Percentiles rank a stretch among this genome's conserved stretches.
These are phyloP conservation scores for Neonectria punicea DNA, from an alignment of 2,329 filamentous ascomycete species.

Conservation along the genomic window DNA sequence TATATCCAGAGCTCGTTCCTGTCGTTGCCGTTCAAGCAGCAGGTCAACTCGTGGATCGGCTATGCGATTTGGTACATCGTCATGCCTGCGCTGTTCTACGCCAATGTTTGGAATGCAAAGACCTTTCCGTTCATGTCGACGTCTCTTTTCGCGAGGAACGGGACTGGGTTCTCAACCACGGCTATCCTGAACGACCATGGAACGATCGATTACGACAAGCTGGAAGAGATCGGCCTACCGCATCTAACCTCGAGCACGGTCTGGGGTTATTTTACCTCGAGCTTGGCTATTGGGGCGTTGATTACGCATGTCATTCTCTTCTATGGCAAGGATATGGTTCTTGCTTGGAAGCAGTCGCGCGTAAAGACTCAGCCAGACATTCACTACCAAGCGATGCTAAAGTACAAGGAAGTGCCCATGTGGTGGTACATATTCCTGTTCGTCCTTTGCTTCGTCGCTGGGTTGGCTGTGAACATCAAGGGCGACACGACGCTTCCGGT, in stretches of 20 bases:
- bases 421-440: slow-evolving; percentile 51
- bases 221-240: slow-evolving; percentile 41
- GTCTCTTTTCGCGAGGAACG: slow-evolving; percentile 42
- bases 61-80: slow-evolving; percentile 49
- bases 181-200: slow-evolving; percentile 37
- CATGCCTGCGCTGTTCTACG: slow-evolving; percentile 53
- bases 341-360: slow-evolving; percentile 28
- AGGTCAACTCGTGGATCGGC: slow-evolving; percentile 51
- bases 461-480: slow-evolving; percentile 48
- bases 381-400: slow-evolving; percentile 54
- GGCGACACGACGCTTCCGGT: slow-evolving; percentile 49
- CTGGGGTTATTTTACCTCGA: slow-evolving; percentile 46
- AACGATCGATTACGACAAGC: slow-evolving; percentile 42
- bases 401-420: slow-evolving; percentile 51
- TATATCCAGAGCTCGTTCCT: slow-evolving; percentile 52
- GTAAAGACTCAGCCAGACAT: slow-evolving; percentile 45
- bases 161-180: slow-evolving; percentile 34
- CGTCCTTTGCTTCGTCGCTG: slow-evolving; percentile 46
- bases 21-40: slow-evolving; percentile 51
- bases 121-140: slow-evolving; percentile 48
- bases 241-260: slow-evolving; percentile 42
- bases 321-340: slow-evolving; percentile 13
- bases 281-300: slow-evolving; percentile 39
- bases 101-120: slow-evolving; percentile 51
- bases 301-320: slow-evolving; percentile 36